These are phyloP conservation scores for Coemansia sp. DNA, from an alignment of 192 early-diverging fungal species.

Conservation along the genomic window DNA sequence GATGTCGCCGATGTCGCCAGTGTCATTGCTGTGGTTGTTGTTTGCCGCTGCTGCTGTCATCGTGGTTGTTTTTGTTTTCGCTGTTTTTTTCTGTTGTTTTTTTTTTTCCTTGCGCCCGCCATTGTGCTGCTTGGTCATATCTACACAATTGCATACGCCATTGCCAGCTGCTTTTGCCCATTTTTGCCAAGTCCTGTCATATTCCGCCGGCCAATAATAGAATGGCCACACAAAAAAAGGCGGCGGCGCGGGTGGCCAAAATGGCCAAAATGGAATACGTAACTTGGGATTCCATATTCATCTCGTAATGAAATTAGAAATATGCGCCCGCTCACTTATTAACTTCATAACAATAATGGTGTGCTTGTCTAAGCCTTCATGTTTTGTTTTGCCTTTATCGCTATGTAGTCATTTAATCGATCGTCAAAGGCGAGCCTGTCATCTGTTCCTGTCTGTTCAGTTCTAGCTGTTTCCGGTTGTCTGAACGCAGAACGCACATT, in stretches of 20 bases:
- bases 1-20: constrained; percentile 5
- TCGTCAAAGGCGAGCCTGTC: constrained; percentile 13
- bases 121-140: constrained; percentile 26
- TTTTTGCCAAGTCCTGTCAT: not conserved
- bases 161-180: constrained; percentile 8
- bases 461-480: constrained; percentile 12
- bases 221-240: constrained; percentile 17
- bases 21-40: constrained; percentile 7
- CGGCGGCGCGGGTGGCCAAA: constrained; percentile 13
- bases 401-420: constrained; percentile 44
- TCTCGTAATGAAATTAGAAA: constrained; percentile 49
- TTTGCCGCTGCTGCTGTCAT: constrained; percentile 10
- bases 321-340: constrained; percentile 21
- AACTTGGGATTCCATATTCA: constrained; percentile 49
- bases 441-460: constrained; percentile 10
- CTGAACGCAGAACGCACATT: not conserved
- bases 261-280: constrained; percentile 28
- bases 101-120: not conserved
- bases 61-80: not conserved
- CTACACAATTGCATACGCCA: constrained; percentile 20
- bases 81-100: not conserved
- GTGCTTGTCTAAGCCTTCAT: constrained; percentile 43
- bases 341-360: constrained; percentile 27
- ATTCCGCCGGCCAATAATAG: not conserved
- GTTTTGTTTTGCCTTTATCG: constrained; percentile 14